A percentile compares a stretch with the other conserved stretches of the same genome.
phyloP scores from a whole-genome alignment of 257 asterid species.

The Solanum arcanum region DNA sequence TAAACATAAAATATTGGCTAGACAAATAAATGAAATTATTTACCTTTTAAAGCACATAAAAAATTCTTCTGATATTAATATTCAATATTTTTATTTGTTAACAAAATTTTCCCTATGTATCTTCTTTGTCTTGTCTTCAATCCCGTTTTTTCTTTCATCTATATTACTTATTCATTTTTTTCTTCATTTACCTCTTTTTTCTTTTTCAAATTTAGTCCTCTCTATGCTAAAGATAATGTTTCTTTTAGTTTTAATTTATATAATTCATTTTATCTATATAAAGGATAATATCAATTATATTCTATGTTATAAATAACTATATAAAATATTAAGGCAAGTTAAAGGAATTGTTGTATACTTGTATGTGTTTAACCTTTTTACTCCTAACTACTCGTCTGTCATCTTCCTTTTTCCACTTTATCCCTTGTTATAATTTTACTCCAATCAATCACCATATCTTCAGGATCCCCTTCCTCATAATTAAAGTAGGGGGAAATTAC shows the following conservation, averaged over 20 bases:
- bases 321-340: not conserved
- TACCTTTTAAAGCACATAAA: too few species aligned
- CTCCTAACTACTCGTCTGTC: not conserved
- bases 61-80: too few species aligned
- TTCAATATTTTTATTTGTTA: too few species aligned
- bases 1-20: too few species aligned
- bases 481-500: too few species aligned
- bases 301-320: not conserved
- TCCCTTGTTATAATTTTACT: too few species aligned
- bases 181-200: not conserved
- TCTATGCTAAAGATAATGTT: not conserved
- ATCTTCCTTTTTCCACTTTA: too few species aligned
- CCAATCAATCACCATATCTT: not conserved
- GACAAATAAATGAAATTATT: not conserved
- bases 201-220: too few species aligned
- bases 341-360: not conserved
- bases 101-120: not conserved
- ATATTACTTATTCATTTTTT: too few species aligned
- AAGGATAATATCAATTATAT: too few species aligned
- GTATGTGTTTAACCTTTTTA: not conserved
- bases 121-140: not conserved
- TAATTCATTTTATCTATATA: not conserved
- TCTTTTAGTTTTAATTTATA: too few species aligned
- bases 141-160: not conserved
- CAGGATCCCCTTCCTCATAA: not conserved